Percentiles rank a stretch among this genome's conserved stretches.
phyloP scores from a whole-genome alignment of 495 filamentous ascomycete species.

The Friedmanniomyces simplex region DNA sequence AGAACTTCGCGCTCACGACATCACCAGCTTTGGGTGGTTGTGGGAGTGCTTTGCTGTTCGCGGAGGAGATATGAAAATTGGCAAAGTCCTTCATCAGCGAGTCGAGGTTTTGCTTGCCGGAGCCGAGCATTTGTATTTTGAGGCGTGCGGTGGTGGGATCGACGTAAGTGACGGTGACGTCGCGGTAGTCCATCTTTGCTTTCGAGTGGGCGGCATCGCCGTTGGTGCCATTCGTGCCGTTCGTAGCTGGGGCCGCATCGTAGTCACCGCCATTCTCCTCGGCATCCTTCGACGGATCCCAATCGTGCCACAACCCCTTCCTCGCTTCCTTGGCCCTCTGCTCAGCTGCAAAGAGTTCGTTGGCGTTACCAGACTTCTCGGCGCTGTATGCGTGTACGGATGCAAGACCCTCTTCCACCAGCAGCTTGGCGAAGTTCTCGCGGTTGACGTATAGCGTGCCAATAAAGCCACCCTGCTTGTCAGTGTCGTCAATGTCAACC shows the following conservation, averaged over 20 bases:
- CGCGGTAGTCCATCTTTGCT: constrained; percentile 73
- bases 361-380: constrained; percentile 82
- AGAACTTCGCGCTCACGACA: constrained; percentile 79
- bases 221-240: constrained; percentile 42
- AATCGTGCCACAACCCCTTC: constrained; percentile 88
- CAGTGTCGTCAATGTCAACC: constrained; percentile 87
- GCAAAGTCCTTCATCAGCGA: constrained; percentile 82
- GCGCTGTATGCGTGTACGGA: constrained; percentile 89
- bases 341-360: constrained; percentile 80
- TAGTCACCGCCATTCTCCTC: constrained; percentile 34
- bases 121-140: constrained; percentile 81
- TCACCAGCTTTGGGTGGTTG: constrained; percentile 83
- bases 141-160: constrained; percentile 59
- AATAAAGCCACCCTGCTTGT: constrained; percentile 96
- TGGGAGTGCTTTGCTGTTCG: constrained; percentile 59
- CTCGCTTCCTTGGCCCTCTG: constrained; percentile 73
- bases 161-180: constrained; percentile 82
- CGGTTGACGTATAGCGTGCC: constrained; percentile 88
- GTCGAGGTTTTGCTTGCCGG: constrained; percentile 69
- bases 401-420: constrained; percentile 89
- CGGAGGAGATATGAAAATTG: constrained; percentile 65
- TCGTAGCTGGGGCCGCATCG: constrained; percentile 33
- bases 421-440: constrained; percentile 87
- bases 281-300: constrained; percentile 71
- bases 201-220: constrained; percentile 31